These are phyloP conservation scores for Cajanus cajan DNA, from an alignment of 306 rosid genomes.

Conservation along the genomic window DNA sequence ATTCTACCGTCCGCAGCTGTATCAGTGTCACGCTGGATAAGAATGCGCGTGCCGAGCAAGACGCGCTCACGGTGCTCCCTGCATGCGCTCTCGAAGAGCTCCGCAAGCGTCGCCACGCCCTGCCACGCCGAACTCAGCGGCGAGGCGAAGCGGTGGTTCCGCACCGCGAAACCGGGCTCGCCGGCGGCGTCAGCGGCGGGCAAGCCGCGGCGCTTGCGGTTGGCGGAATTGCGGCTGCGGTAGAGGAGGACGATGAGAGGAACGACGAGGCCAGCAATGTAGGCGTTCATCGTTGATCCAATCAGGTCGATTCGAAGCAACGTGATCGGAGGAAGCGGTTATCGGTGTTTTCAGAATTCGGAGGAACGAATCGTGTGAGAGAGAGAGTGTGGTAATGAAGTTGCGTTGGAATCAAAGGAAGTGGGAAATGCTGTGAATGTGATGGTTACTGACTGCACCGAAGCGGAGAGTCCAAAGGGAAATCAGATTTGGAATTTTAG, in stretches of 20 bases:
- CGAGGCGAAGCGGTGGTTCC: conserved; percentile 51
- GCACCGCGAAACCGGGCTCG: conserved; percentile 61
- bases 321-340: background rate
- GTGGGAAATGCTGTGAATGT: background rate
- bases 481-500: background rate
- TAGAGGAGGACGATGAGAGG: conserved; percentile 59
- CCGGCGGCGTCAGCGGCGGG: conserved; percentile 62
- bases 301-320: background rate
- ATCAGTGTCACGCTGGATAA: conserved; percentile 65
- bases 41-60: conserved; percentile 78
- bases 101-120: conserved; percentile 74
- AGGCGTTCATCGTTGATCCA: conserved; percentile 56
- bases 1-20: conserved; percentile 57
- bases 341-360: background rate
- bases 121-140: conserved; percentile 68
- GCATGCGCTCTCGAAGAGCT: conserved; percentile 78
- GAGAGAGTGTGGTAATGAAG: background rate
- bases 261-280: conserved; percentile 58
- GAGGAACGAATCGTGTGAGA: background rate
- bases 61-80: conserved; percentile 39
- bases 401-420: background rate
- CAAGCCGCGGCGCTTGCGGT: conserved; percentile 60
- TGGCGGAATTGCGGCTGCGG: conserved; percentile 51
- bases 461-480: conserved; percentile 3
- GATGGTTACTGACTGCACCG: background rate